Evolutionary conservation across 2,329 filamentous ascomycete species (phyloP).

Genomic region (Acarospora socialis): DNA sequence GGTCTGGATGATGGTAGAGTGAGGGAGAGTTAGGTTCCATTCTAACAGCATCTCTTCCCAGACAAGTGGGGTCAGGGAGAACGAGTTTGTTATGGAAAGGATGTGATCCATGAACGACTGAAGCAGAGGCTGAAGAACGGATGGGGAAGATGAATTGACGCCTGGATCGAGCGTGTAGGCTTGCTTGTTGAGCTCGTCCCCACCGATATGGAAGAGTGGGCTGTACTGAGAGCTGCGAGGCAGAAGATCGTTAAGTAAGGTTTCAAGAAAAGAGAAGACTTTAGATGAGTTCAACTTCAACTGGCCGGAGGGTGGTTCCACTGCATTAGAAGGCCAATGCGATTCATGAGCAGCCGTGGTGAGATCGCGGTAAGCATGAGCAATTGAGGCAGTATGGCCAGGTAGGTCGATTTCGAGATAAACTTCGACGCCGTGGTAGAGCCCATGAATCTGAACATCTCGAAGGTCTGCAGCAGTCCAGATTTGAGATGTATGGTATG

Average conservation of each 20-base stretch:
- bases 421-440: slow-evolving; percentile 53
- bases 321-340: slow-evolving; percentile 38
- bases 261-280: slow-evolving; percentile 58
- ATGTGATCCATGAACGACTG: slow-evolving; percentile 61
- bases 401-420: slow-evolving; percentile 71
- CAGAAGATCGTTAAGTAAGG: slow-evolving; percentile 57
- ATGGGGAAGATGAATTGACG: slow-evolving; percentile 49
- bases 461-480: slow-evolving; percentile 54
- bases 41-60: slow-evolving; percentile 77
- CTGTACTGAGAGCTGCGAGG: slow-evolving; percentile 56
- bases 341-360: slow-evolving; percentile 45
- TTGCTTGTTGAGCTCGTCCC: slow-evolving; percentile 71
- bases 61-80: slow-evolving; percentile 56
- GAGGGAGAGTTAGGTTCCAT: slow-evolving; percentile 60
- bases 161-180: slow-evolving; percentile 60
- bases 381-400: slow-evolving; percentile 58
- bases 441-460: slow-evolving; percentile 55
- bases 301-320: slow-evolving; percentile 44
- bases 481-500: slow-evolving; percentile 51
- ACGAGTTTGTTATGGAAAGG: slow-evolving; percentile 48
- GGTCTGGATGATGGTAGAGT: slow-evolving; percentile 60
- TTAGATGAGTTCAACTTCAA: slow-evolving; percentile 60
- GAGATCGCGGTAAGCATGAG: slow-evolving; percentile 52
- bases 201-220: slow-evolving; percentile 70
- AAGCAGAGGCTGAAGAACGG: slow-evolving; percentile 57